Base-by-base conservation (phyloP, 2,329 filamentous ascomycete species). In the Sordariomycetes sp. region DNA sequence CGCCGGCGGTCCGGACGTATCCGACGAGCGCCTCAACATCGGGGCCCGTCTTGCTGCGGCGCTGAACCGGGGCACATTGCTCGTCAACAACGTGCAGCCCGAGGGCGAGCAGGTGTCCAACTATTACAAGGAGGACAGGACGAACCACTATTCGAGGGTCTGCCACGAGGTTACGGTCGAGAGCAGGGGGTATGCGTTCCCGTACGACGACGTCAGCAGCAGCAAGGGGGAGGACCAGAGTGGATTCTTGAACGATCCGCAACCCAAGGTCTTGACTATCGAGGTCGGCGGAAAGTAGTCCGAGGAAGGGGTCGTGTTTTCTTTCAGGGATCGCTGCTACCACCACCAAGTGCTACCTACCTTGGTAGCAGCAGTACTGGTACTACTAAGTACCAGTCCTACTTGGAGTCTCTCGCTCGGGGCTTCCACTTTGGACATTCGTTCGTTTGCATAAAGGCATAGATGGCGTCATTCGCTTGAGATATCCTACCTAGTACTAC, bases 31-130 rank as follows among this genome's bases (percentile, higher is more conserved):
- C 50, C 70, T 73, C 39, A 77, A 78, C 26, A 71, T 88, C 36
- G 78, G 79, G 8, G 82, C 86, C 0, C 69, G 85, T n/a, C 59
- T 92, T 11, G 72, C 80, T 0, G 84, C 85, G 2, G 82, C 80
- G 1, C 74, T 90, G 47, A 86, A 88, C 57, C 70, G 85, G 16
- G 78, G 72, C 21, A 88, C 81, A 9, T 57, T 92, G 39, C 56
- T 83, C 32, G 49, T 56, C 21, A 59, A 70, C 45, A 34, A 52
- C n/a, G 46, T 48, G 42, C 75, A 72, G 57, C 76, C 72, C 11
- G 62, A 70, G 35, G 61, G 63, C 33, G 70, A 73, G 49, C 41
- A 47, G 1, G 55, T 68, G 3, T 49, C 48, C 6, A 51, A 48
- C 8, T 82, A 78, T 49, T 82, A 82, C 54, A 43, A 51, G 11